These are phyloP conservation scores for Ophiostoma quercus DNA, from an alignment of 2,329 filamentous ascomycete genomes.

Conservation along the genomic window DNA sequence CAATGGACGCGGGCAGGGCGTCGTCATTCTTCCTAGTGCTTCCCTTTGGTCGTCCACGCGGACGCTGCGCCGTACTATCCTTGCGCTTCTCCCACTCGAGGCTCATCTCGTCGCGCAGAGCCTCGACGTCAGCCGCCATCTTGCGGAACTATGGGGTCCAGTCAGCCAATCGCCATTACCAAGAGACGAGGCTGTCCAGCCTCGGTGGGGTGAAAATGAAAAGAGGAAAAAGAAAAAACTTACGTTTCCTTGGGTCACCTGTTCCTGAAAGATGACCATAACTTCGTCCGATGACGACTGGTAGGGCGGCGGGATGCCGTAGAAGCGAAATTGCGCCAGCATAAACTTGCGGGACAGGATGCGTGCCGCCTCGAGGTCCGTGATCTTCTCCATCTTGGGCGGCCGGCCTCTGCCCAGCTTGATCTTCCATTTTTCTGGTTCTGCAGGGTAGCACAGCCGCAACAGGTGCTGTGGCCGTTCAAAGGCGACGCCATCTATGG, in stretches of 20 bases:
- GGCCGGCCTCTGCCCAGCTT: constrained; percentile 29
- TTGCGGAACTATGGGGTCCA: constrained; percentile 23
- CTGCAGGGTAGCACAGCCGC: constrained; percentile 28
- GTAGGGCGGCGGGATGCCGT: constrained; percentile 29
- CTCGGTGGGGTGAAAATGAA: background rate
- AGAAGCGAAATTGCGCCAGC: constrained; percentile 29
- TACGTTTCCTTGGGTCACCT: constrained; percentile 26
- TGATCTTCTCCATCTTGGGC: constrained; percentile 29
- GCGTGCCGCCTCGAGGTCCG: constrained; percentile 26
- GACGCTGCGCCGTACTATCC: constrained; percentile 25
- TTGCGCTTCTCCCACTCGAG: constrained; percentile 28
- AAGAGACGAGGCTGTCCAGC: constrained; percentile 7
- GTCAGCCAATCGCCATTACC: constrained; percentile 12
- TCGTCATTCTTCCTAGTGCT: constrained; percentile 27
- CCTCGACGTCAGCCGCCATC: constrained; percentile 27
- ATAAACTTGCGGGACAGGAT: constrained; percentile 28
- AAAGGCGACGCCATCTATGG: constrained; percentile 28
- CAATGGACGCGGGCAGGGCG: constrained; percentile 25
- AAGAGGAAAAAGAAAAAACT: constrained; percentile 14
- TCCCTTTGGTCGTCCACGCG: constrained; percentile 28
- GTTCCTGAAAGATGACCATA: constrained; percentile 26
- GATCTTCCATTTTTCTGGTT: constrained; percentile 29
- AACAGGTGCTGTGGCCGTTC: constrained; percentile 28
- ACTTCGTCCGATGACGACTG: constrained; percentile 28
- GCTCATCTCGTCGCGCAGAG: constrained; percentile 27